Conservation (phyloP, 2,329 filamentous ascomycete genomes). For the Neonectria faginata region DNA sequence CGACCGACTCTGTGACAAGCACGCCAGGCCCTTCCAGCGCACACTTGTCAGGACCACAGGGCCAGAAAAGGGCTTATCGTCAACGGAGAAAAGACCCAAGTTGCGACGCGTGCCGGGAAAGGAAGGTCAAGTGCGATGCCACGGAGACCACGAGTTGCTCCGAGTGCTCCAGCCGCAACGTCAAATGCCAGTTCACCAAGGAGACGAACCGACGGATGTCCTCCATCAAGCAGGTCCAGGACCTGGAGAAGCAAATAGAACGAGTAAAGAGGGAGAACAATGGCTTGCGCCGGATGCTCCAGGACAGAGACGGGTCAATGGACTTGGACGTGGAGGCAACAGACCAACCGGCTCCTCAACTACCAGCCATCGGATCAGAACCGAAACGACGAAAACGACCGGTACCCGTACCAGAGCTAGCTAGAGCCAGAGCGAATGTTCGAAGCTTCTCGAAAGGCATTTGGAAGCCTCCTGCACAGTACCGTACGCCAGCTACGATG, state of each 20-base stretch:
- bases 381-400: slow-evolving; percentile 73
- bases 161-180: slow-evolving; percentile 94
- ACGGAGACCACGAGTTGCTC: slow-evolving; percentile 97
- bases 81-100: slow-evolving; percentile 96
- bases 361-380: slow-evolving; percentile 75
- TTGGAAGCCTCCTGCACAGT: slow-evolving; percentile 80
- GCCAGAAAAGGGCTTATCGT: slow-evolving; percentile 93
- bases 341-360: slow-evolving; percentile 64
- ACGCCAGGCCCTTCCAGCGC: slow-evolving; percentile 59
- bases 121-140: slow-evolving; percentile 90
- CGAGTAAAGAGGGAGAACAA: slow-evolving; percentile 83
- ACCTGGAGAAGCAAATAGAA: slow-evolving; percentile 91
- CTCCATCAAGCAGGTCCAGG: slow-evolving; percentile 98
- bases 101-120: slow-evolving; percentile 94
- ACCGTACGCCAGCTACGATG: slow-evolving; percentile 64
- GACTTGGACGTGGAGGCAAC: slow-evolving; percentile 61
- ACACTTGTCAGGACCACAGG: slow-evolving; percentile 64
- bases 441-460: slow-evolving; percentile 80
- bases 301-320: slow-evolving; percentile 62
- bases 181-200: slow-evolving; percentile 99
- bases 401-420: slow-evolving; percentile 74
- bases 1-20: slow-evolving; percentile 67
- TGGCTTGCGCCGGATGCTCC: slow-evolving; percentile 75
- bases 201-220: slow-evolving; percentile 99
- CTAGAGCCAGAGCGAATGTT: slow-evolving; percentile 78